Conservation (phyloP, 116 monocot species). For the Dioscorea cayenensis region DNA sequence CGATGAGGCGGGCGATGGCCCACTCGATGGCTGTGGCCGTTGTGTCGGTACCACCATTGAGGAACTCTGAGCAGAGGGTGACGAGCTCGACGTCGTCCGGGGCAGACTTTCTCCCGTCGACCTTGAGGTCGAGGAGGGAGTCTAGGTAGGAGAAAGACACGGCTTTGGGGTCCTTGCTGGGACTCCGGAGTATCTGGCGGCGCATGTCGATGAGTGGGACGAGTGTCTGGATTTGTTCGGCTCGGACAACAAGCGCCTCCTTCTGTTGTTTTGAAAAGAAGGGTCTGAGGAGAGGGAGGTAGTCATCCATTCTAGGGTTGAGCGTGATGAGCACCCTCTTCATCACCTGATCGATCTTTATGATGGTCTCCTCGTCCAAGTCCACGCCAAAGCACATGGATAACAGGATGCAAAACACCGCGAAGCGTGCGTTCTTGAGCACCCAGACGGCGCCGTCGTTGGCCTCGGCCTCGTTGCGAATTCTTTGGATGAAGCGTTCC, state of each 20-base stretch:
- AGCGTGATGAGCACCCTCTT: constrained; percentile 60
- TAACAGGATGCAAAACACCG: constrained; percentile 76
- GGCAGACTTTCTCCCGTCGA: constrained; percentile 49
- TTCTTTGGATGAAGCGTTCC: constrained; percentile 52
- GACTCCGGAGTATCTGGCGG: constrained; percentile 22
- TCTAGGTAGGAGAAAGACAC: constrained; percentile 77
- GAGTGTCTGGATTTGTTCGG: constrained; percentile 41
- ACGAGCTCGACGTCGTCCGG: constrained; percentile 58
- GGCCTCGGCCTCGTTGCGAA: constrained; percentile 50
- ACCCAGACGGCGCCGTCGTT: constrained; percentile 58
- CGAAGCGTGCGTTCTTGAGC: constrained; percentile 80
- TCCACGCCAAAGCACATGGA: constrained; percentile 90
- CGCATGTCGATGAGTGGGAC: constrained; percentile 56
- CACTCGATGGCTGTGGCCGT: constrained; percentile 89
- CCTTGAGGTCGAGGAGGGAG: constrained; percentile 66
- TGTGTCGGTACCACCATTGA: constrained; percentile 94
- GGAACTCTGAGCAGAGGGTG: constrained; percentile 73
- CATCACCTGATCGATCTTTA: constrained; percentile 46
- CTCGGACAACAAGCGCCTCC: constrained; percentile 29
- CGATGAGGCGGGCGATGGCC: constrained; percentile 66
- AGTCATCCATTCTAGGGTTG: constrained; percentile 65
- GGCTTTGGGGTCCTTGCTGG: neutral
- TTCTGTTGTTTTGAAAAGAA: constrained; percentile 48
- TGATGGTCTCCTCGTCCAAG: constrained; percentile 45
- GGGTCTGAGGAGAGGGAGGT: constrained; percentile 64